A percentile compares a stretch with the other conserved stretches of the same genome.
Evolutionary conservation across 257 asterid species (phyloP).

Genomic region (Fraxinus quadrangulata): DNA sequence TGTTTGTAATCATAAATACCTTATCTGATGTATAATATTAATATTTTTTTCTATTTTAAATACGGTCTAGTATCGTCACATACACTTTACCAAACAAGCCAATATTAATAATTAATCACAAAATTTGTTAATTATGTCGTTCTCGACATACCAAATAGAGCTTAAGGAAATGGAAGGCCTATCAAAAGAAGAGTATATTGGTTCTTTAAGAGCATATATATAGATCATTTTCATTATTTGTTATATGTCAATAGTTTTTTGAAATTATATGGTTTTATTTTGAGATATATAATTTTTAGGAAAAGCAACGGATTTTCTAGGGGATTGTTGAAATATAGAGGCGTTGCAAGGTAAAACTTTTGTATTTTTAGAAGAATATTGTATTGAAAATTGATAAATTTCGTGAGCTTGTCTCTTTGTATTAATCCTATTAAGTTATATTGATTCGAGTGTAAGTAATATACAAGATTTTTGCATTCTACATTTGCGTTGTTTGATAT

Average conservation of each 20-base stretch:
- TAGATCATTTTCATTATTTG: not conserved
- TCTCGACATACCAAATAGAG: constrained; percentile 61
- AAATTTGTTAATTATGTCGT: constrained; percentile 31
- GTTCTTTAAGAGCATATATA: constrained; percentile 79
- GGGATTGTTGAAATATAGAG: constrained; percentile 87
- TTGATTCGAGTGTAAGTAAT: not conserved
- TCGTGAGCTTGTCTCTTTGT: too few relatives aligned
- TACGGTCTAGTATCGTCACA: too few relatives aligned
- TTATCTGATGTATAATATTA: too few relatives aligned
- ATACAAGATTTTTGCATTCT: constrained; percentile 11
- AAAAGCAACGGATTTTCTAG: constrained; percentile 97
- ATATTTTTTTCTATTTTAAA: too few relatives aligned
- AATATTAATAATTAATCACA: too few relatives aligned
- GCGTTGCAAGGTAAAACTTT: constrained; percentile 79
- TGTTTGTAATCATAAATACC: not conserved
- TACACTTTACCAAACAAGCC: too few relatives aligned
- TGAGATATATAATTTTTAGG: constrained; percentile 37
- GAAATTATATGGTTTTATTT: not conserved
- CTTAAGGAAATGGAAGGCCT: constrained; percentile 79
- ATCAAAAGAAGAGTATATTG: constrained; percentile 85
- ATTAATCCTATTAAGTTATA: not conserved
- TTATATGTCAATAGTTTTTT: not conserved
- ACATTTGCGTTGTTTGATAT: constrained; percentile 9
- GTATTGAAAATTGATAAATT: too few relatives aligned
- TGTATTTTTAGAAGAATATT: too few relatives aligned